phyloP scores from a whole-genome alignment of 768 basidiomycete genomes.

The Sporobolomyces pararoseus region DNA sequence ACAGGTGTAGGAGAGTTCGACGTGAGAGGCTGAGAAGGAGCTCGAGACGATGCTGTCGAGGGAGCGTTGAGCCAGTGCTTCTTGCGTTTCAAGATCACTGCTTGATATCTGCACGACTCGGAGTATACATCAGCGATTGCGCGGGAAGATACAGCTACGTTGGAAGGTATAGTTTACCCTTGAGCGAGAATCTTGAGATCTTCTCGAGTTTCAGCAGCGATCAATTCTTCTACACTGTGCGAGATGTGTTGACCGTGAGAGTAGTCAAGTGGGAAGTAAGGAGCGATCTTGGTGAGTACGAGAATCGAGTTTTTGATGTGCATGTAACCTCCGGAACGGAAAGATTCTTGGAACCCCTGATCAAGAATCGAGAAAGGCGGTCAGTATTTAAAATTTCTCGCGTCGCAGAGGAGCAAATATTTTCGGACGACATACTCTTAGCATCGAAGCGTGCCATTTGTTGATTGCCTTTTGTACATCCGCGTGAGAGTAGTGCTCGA shows the following conservation, averaged over 20 bases:
- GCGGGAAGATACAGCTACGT: too few species aligned
- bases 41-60: neutral
- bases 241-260: conserved; percentile 59
- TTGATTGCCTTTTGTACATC: conserved; percentile 66
- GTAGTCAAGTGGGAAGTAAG: conserved; percentile 77
- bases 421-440: conserved; percentile 62
- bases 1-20: neutral
- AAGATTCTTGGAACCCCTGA: conserved; percentile 73
- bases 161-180: conserved; percentile 43
- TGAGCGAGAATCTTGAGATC: conserved; percentile 47
- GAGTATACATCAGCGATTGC: too few species aligned
- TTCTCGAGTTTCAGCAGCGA: conserved; percentile 68
- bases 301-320: conserved; percentile 96
- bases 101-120: conserved; percentile 30
- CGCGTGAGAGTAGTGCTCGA: conserved; percentile 65
- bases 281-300: conserved; percentile 82
- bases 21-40: neutral
- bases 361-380: neutral
- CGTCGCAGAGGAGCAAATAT: too few species aligned
- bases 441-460: conserved; percentile 80
- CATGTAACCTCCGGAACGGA: conserved; percentile 88
- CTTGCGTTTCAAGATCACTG: conserved; percentile 33
- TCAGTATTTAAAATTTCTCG: too few species aligned
- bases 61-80: conserved; percentile 32
- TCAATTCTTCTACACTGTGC: conserved; percentile 47